Base-by-base conservation (phyloP, 495 filamentous ascomycete genomes). In the Neurospora sp. region DNA sequence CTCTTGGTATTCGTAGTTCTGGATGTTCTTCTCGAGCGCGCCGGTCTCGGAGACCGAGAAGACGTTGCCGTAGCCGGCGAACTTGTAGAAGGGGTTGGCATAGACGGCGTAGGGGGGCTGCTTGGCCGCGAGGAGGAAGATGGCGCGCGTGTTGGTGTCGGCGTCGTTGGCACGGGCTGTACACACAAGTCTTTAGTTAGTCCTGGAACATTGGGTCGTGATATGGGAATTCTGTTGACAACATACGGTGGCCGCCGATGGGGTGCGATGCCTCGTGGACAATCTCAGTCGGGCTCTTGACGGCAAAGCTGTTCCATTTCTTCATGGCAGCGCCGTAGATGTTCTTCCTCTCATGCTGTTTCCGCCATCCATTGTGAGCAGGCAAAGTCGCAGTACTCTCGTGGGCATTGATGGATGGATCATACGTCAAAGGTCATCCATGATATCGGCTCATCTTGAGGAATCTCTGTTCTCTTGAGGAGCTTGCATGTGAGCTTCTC, bases 291-390 rank as follows among this genome's bases (percentile, higher is more conserved):
- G 92, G 91, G 78, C 87, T 90, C 76, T 90, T 86, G 73, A 96
- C 91, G 48, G 88, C 83, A 78, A 92, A 93, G 80, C 91, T 93
- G 71, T 90, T 91, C 91, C 91, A 96, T 81, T 92, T 93, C 83
- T 96, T 96, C 92, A 94, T 93, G 73, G 91, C 90, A 6, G 92
- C 90, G 75, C 93, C 93, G 81, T 94, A 96, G 74, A 96, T 90
- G 80, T 92, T 89, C 81, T 93, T 93, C 80, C 90, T 91, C 71
- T 87, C 83, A 79, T 96, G 92, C 86, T 92, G 77, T 70, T 70
- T 38, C 11, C 42, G 37, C 59, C n/a, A 39, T 72, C 69, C 73
- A 75, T 74, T 69, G 77, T 82, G 39, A 82, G 80, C 71, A 69
- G 31, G 9, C 31, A 42, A 38, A 39, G 38, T 73, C 61, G 70